A percentile compares a stretch with the other conserved stretches of the same genome.
phyloP scores from a whole-genome alignment of 2,329 filamentous ascomycete genomes.

The Arthroderma sp. region DNA sequence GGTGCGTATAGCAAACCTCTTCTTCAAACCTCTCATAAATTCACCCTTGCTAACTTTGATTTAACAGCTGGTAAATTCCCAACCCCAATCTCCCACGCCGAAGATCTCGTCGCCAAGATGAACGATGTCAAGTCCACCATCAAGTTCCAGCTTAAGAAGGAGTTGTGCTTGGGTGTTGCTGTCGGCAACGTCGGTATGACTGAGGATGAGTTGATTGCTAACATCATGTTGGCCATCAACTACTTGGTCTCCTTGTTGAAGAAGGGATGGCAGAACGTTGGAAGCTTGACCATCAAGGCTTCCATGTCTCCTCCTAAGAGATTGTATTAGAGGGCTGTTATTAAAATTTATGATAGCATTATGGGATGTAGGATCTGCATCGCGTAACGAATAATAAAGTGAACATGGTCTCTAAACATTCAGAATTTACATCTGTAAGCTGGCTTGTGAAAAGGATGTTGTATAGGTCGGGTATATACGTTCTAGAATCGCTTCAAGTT shows the following conservation, averaged over 20 bases:
- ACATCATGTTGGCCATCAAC: conserved; percentile 99
- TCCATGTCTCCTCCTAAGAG: conserved; percentile 98
- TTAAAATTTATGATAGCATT: conserved; percentile 1
- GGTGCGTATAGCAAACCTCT: conserved; percentile 40
- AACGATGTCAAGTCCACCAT: conserved; percentile 99
- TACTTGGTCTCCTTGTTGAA: conserved; percentile 98
- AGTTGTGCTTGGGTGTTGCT: conserved; percentile 98
- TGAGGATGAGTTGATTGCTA: conserved; percentile 86
- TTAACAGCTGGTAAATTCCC: conserved; percentile 92
- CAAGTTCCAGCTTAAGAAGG: conserved; percentile 99
- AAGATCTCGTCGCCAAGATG: conserved; percentile 90
- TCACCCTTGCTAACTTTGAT: conserved; percentile 17
- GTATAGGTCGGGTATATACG: no score
- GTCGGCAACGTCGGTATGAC: conserved; percentile 98
- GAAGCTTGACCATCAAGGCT: conserved; percentile 99
- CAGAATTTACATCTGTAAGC: no score
- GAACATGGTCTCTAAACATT: background rate
- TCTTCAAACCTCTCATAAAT: background rate
- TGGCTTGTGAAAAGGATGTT: no score
- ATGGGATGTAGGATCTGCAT: conserved; percentile 1
- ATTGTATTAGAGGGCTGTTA: conserved; percentile 59
- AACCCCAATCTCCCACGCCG: conserved; percentile 90
- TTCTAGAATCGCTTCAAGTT: no score
- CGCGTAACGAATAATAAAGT: conserved; percentile 2
- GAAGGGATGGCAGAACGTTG: conserved; percentile 99